phyloP scores from a whole-genome alignment of 108 stramenopile genomes.

The Seminavis robusta region DNA sequence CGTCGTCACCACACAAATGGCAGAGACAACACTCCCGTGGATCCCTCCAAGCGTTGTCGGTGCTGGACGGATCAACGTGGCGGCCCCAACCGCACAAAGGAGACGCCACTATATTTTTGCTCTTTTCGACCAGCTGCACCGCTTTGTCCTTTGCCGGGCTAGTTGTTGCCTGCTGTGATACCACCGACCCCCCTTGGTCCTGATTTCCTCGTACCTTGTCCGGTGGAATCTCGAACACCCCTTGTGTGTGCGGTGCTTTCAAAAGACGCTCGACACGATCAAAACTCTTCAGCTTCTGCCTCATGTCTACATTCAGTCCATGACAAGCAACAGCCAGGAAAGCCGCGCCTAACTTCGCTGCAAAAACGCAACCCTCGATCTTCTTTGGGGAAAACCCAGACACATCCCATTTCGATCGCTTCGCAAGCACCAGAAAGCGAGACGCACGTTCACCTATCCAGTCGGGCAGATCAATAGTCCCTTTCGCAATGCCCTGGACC shows the following conservation, averaged over 20 bases:
- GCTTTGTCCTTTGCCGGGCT: too few species aligned
- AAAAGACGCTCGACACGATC: slow-evolving; percentile 33
- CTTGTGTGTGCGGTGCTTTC: slow-evolving; percentile 35
- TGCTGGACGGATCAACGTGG: slow-evolving; percentile 2
- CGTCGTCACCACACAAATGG: slow-evolving; percentile 63
- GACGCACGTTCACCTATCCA: slow-evolving; percentile 59
- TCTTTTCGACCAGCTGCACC: slow-evolving; percentile 2
- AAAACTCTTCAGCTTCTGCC: slow-evolving; percentile 35
- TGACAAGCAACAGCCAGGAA: slow-evolving; percentile 47
- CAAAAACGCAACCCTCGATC: slow-evolving; percentile 33
- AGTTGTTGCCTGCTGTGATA: too few species aligned
- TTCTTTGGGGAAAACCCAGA: slow-evolving; percentile 23
- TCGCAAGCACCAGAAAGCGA: slow-evolving; percentile 45
- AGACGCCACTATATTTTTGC: slow-evolving; percentile 23
- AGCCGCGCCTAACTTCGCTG: slow-evolving; percentile 51
- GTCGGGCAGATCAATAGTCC: slow-evolving; percentile 33
- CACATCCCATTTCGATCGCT: slow-evolving; percentile 28
- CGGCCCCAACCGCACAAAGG: slow-evolving; percentile 58
- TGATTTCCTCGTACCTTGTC: too few species aligned
- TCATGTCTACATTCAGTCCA: slow-evolving; percentile 34
- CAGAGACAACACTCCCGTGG: slow-evolving; percentile 61
- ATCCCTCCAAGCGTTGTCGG: slow-evolving; percentile 51
- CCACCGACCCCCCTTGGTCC: too few species aligned
- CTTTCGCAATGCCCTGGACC: slow-evolving; percentile 37
- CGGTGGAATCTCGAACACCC: slow-evolving; percentile 14